phyloP scores from a whole-genome alignment of 73 alveolate genomes.

The Tetrahymena malaccensis region DNA sequence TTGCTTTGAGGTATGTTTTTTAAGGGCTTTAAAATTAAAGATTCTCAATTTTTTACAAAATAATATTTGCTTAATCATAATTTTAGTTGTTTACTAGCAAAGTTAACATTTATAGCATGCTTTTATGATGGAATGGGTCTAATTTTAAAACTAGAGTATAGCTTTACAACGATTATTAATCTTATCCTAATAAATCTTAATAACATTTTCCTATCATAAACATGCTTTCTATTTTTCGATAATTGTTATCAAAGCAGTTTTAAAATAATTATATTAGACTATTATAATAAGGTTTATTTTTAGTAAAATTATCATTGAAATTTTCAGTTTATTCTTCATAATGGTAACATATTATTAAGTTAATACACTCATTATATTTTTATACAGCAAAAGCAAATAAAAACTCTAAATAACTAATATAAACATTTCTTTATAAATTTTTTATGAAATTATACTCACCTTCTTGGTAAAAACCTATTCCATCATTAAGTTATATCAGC shows the following conservation, averaged over 20 bases:
- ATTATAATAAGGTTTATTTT: not conserved
- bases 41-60: not conserved
- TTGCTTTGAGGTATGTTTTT: not conserved
- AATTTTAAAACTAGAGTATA: not conserved
- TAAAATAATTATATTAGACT: not conserved
- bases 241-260: not conserved
- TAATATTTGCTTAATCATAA: not conserved
- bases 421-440: not conserved
- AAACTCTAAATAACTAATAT: not conserved
- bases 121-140: not conserved
- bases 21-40: not conserved
- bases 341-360: not conserved
- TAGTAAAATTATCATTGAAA: not conserved
- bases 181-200: not conserved
- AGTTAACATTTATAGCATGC: not conserved
- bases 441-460: not conserved
- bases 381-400: not conserved
- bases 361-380: not conserved
- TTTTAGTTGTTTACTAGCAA: not conserved
- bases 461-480: not conserved
- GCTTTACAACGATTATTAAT: not conserved
- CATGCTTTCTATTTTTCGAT: not conserved
- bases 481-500: not conserved
- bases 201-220: not conserved
- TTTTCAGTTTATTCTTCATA: not conserved